A percentile compares a stretch with the other conserved stretches of the same genome.
Conservation (phyloP, 2,329 filamentous ascomycete species). For the Corynespora cassiicola region DNA sequence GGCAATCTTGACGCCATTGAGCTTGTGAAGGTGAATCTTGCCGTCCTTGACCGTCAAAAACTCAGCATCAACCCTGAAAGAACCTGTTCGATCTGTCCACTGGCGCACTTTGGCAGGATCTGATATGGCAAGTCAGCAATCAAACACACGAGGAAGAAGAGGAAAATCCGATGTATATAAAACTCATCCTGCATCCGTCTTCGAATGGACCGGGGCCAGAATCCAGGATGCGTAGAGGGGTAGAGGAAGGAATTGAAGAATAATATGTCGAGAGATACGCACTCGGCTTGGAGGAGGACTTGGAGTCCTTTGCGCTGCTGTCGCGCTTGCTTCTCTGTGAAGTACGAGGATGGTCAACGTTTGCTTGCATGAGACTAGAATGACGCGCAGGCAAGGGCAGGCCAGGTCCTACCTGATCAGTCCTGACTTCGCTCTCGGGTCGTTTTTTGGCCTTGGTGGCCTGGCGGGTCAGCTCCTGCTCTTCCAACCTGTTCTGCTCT, state of each 20-base stretch:
- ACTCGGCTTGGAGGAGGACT: conserved; percentile 74
- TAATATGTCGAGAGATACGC: conserved; percentile 50
- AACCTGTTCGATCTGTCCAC: conserved; percentile 94
- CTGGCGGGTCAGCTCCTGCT: conserved; percentile 83
- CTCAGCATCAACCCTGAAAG: conserved; percentile 96
- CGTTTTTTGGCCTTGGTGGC: conserved; percentile 71
- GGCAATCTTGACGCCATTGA: conserved; percentile 97
- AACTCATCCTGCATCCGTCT: not conserved
- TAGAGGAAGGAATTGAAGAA: conserved; percentile 1
- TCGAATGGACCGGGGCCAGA: too few relatives aligned
- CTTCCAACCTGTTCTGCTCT: conserved; percentile 79
- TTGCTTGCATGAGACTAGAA: conserved; percentile 75
- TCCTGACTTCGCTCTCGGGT: conserved; percentile 57
- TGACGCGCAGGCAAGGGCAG: conserved; percentile 77
- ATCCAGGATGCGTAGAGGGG: not conserved
- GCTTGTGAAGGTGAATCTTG: conserved; percentile 97
- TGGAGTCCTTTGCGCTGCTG: conserved; percentile 63
- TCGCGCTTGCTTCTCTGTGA: conserved; percentile 77
- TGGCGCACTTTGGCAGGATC: conserved; percentile 82
- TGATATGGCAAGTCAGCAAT: conserved; percentile 22
- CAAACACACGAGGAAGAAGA: not conserved
- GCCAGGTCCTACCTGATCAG: conserved; percentile 77
- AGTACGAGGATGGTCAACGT: conserved; percentile 70
- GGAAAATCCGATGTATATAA: not conserved
- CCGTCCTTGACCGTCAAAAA: conserved; percentile 94